A percentile compares a stretch with the other conserved stretches of the same genome.
Evolutionary conservation across 169 alveolate genomes (phyloP).

Genomic region (Cryptosporidium viatorum): DNA sequence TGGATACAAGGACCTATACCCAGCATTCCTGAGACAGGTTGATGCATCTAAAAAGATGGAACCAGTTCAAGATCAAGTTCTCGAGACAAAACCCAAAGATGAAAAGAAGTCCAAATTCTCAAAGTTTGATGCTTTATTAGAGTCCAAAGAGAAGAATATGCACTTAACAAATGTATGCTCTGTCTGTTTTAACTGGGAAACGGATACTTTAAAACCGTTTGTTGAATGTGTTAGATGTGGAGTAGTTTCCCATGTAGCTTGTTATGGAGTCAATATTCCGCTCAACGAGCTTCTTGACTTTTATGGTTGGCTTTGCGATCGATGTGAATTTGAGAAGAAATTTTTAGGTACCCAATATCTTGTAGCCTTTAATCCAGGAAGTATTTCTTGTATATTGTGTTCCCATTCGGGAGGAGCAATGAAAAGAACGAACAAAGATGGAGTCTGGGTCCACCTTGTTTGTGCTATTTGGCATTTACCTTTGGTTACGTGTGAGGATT

Average conservation of each 20-base stretch:
- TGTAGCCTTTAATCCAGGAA: slow-evolving; percentile 58
- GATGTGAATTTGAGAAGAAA: slow-evolving; percentile 62
- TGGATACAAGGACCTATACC: slow-evolving; percentile 56
- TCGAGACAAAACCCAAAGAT: not conserved
- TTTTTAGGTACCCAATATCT: slow-evolving; percentile 60
- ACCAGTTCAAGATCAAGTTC: not conserved
- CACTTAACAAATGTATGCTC: slow-evolving; percentile 42
- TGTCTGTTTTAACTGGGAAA: slow-evolving; percentile 60
- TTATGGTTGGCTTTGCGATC: slow-evolving; percentile 70
- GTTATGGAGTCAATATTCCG: slow-evolving; percentile 61
- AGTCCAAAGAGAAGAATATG: not conserved
- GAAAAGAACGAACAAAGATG: slow-evolving; percentile 34
- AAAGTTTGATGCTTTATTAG: slow-evolving; percentile 1
- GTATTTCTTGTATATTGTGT: slow-evolving; percentile 29
- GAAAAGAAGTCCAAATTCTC: not conserved
- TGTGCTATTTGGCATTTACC: slow-evolving; percentile 72
- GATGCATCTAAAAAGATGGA: not conserved
- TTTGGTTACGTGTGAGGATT: slow-evolving; percentile 44
- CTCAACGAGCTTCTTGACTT: slow-evolving; percentile 47
- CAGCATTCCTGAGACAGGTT: slow-evolving; percentile 20
- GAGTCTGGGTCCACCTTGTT: slow-evolving; percentile 58
- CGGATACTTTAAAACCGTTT: slow-evolving; percentile 54
- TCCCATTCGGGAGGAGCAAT: slow-evolving; percentile 68
- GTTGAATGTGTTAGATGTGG: slow-evolving; percentile 72
- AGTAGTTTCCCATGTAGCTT: slow-evolving; percentile 39